A percentile compares a stretch with the other conserved stretches of the same genome.
Conservation (phyloP, 2,329 filamentous ascomycete species). For the Pseudogymnoascus sp. region DNA sequence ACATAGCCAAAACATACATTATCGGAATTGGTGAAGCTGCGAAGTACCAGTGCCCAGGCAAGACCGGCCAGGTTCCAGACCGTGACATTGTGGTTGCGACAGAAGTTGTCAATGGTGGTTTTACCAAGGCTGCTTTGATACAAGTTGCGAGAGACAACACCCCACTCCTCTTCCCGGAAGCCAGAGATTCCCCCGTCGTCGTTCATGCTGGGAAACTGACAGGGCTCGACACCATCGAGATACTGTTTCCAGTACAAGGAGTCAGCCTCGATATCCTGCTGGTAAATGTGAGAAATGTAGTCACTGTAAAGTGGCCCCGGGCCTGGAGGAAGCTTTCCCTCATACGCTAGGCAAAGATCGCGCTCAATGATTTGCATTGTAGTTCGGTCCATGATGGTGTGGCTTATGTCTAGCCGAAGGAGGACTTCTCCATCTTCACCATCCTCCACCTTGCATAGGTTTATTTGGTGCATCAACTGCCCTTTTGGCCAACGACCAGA, state of each 20-base stretch:
- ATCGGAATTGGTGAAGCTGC: slow-evolving; percentile 20
- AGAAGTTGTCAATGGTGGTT: neutral
- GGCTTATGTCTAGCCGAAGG: neutral
- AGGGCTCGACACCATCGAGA: slow-evolving; percentile 37
- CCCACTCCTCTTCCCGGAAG: neutral
- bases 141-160: neutral
- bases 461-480: slow-evolving; percentile 5
- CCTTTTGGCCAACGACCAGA: neutral
- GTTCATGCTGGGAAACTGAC: slow-evolving; percentile 33
- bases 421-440: neutral
- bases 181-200: neutral
- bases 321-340: slow-evolving; percentile 32
- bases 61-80: neutral
- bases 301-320: slow-evolving; percentile 31
- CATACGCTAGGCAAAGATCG: slow-evolving; percentile 35
- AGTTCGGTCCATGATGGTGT: slow-evolving; percentile 1
- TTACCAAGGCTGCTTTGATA: neutral
- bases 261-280: slow-evolving; percentile 26
- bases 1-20: slow-evolving; percentile 35
- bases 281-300: slow-evolving; percentile 29
- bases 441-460: slow-evolving; percentile 7
- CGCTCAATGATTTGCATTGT: slow-evolving; percentile 11
- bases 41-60: slow-evolving; percentile 28
- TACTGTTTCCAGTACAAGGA: slow-evolving; percentile 38
- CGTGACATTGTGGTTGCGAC: neutral